Percentiles rank a stretch among this genome's conserved stretches.
Conservation (phyloP, 2,329 filamentous ascomycete genomes). For the Phyllosticta citriasiana region DNA sequence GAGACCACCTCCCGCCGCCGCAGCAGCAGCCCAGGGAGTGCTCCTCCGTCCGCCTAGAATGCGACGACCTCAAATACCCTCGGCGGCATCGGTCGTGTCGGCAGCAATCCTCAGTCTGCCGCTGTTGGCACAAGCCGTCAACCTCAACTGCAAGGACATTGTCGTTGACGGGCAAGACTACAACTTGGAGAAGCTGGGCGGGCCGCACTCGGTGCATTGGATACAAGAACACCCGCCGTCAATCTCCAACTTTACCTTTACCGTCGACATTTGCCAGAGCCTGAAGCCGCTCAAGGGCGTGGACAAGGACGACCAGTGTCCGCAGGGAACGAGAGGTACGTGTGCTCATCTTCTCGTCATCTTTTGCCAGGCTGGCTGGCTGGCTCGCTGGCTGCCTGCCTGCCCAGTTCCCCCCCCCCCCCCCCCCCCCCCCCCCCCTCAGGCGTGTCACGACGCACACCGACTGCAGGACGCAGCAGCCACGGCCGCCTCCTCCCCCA, state of each 20-base stretch:
- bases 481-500: background rate
- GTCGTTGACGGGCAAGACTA: constrained; percentile 50
- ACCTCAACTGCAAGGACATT: constrained; percentile 54
- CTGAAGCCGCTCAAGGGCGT: constrained; percentile 53
- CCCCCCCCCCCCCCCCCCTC: background rate
- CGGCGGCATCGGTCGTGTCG: background rate
- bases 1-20: background rate
- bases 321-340: constrained; percentile 57
- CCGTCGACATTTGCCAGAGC: constrained; percentile 63
- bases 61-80: constrained; percentile 5
- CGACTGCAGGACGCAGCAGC: background rate
- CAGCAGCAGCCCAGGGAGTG: background rate
- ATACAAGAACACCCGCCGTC: constrained; percentile 38
- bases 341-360: background rate
- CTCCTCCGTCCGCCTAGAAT: background rate
- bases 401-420: no score
- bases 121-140: constrained; percentile 30
- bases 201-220: constrained; percentile 58
- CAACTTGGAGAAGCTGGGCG: constrained; percentile 53
- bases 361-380: background rate
- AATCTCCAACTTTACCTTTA: constrained; percentile 67
- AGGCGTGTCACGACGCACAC: background rate
- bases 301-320: constrained; percentile 52
- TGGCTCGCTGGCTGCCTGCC: no score
- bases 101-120: constrained; percentile 17